Conservation (phyloP, 73 alveolate species). For the Symbiodinium natans region DNA sequence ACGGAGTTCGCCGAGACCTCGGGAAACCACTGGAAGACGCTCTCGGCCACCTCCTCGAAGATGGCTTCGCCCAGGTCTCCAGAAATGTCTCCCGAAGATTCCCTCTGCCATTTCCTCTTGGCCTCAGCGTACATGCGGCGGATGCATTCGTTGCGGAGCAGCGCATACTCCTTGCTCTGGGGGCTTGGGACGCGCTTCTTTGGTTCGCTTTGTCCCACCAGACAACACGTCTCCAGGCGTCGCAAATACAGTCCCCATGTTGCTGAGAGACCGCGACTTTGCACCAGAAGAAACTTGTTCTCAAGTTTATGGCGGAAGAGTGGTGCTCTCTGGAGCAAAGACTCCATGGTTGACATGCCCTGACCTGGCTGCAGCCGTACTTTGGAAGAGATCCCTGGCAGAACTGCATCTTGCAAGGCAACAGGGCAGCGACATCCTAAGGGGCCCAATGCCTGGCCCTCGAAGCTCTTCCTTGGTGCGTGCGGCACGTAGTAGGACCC, state of each 20-base stretch:
- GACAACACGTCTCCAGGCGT: not conserved
- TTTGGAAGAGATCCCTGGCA: slow-evolving; percentile 10
- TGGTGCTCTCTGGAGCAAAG: slow-evolving; percentile 33
- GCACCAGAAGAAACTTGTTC: slow-evolving; percentile 8
- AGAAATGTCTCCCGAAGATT: slow-evolving; percentile 35
- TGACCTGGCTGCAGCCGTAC: slow-evolving; percentile 41
- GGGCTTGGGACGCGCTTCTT: not conserved
- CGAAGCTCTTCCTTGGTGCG: not conserved
- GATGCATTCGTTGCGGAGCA: slow-evolving; percentile 13
- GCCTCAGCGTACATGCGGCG: slow-evolving; percentile 54
- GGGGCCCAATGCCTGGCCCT: slow-evolving; percentile 60
- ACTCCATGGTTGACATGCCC: slow-evolving; percentile 25
- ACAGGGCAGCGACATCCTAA: not conserved
- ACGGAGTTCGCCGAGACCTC: no score
- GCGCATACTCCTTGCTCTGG: not conserved
- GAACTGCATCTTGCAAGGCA: not conserved
- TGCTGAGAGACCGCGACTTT: not conserved
- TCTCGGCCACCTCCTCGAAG: not conserved
- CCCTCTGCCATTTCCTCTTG: slow-evolving; percentile 41
- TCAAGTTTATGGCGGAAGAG: not conserved
- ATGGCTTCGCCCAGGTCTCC: slow-evolving; percentile 25
- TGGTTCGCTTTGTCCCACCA: slow-evolving; percentile 66
- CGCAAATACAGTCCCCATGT: slow-evolving; percentile 13
- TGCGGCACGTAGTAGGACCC: slow-evolving; percentile 21
- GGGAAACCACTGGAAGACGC: slow-evolving; percentile 53